Evolutionary conservation across 139 green algal genomes (phyloP).

Genomic region (Klebsormidium nitens): DNA sequence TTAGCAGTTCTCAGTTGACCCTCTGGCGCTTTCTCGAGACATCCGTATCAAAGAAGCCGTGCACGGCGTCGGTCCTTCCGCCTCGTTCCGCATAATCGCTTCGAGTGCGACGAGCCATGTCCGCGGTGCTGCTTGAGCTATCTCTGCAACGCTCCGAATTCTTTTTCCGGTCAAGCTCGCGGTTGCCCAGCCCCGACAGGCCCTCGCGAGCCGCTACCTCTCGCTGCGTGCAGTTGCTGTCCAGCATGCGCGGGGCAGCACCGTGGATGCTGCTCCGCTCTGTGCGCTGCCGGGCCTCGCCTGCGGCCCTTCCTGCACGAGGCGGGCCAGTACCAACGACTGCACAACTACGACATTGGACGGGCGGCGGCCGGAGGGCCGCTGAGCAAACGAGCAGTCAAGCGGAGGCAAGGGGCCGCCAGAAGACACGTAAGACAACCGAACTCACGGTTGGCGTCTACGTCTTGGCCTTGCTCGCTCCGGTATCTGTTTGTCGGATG

Average conservation of each 20-base stretch:
- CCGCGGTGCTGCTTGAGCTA: background rate
- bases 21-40: too few relatives aligned
- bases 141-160: background rate
- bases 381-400: too few relatives aligned
- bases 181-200: background rate
- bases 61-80: background rate
- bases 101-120: too few relatives aligned
- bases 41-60: too few relatives aligned
- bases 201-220: background rate
- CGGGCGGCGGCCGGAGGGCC: too few relatives aligned
- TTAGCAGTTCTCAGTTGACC: too few relatives aligned
- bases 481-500: too few relatives aligned
- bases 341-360: conserved; percentile 34
- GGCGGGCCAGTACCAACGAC: conserved; percentile 7
- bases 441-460: too few relatives aligned
- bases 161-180: background rate
- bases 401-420: too few relatives aligned
- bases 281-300: conserved; percentile 3
- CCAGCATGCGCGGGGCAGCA: background rate
- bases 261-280: conserved; percentile 1
- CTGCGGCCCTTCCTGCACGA: conserved; percentile 12
- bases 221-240: background rate
- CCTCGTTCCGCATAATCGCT: background rate
- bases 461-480: too few relatives aligned
- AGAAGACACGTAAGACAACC: too few relatives aligned